Percentiles rank a stretch among this genome's conserved stretches.
phyloP scores from a whole-genome alignment of 805 yeast genomes.

The Candida khao-thaluensis region DNA sequence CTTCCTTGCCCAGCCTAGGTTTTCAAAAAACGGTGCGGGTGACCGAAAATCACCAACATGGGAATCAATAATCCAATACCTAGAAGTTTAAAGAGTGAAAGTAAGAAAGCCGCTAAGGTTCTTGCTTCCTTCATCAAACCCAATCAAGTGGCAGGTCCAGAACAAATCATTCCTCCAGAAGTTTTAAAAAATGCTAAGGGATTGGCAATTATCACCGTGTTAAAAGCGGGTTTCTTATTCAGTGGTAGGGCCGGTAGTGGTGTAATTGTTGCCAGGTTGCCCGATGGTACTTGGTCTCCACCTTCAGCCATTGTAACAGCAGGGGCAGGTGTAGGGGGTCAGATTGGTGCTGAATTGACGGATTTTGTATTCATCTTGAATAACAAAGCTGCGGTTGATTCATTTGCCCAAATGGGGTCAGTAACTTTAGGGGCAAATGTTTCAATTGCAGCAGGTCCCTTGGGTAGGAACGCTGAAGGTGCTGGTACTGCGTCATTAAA shows the following conservation, averaged over 20 bases:
- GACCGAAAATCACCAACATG: slow-evolving; percentile 21
- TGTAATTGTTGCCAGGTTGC: slow-evolving; percentile 86
- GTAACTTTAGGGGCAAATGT: slow-evolving; percentile 93
- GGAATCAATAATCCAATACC: slow-evolving; percentile 92
- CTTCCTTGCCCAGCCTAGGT: neutral
- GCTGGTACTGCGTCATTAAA: slow-evolving; percentile 91
- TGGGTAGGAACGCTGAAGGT: slow-evolving; percentile 97
- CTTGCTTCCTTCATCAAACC: slow-evolving; percentile 90
- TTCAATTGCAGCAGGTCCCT: slow-evolving; percentile 95
- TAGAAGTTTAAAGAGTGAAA: slow-evolving; percentile 80
- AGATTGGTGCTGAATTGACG: slow-evolving; percentile 92
- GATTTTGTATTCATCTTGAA: slow-evolving; percentile 94
- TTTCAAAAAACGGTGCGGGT: neutral
- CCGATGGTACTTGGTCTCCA: slow-evolving; percentile 97
- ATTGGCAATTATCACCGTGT: slow-evolving; percentile 85
- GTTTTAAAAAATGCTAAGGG: slow-evolving; percentile 90
- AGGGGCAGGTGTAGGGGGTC: slow-evolving; percentile 99
- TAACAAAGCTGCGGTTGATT: slow-evolving; percentile 81
- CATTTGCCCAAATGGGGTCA: slow-evolving; percentile 92
- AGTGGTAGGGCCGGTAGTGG: slow-evolving; percentile 99
- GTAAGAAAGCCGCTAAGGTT: slow-evolving; percentile 91
- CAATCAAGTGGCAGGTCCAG: slow-evolving; percentile 88
- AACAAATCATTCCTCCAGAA: slow-evolving; percentile 84
- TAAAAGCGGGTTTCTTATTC: slow-evolving; percentile 93
- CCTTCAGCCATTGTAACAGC: slow-evolving; percentile 95